These are phyloP conservation scores for Yamadazyma mexicana DNA, from an alignment of 1,139 yeast genomes.

Conservation along the genomic window DNA sequence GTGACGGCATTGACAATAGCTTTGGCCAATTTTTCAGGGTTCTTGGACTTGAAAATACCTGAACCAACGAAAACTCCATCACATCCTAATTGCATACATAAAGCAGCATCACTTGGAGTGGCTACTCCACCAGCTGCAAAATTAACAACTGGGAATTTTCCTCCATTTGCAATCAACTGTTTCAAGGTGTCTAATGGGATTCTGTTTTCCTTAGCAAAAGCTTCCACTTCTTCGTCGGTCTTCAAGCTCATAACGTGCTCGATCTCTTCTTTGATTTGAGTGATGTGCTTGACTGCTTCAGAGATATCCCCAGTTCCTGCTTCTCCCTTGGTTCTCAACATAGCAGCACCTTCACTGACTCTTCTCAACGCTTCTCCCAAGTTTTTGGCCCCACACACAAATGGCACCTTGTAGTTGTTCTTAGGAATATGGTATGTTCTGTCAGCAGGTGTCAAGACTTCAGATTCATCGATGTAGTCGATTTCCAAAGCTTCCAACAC, in stretches of 20 bases:
- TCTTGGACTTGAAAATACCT: constrained; percentile 76
- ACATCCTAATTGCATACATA: constrained; percentile 88
- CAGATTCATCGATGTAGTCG: constrained; percentile 85
- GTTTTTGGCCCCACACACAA: constrained; percentile 85
- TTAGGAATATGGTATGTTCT: constrained; percentile 66
- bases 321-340: constrained; percentile 87
- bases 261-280: constrained; percentile 59
- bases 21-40: constrained; percentile 74
- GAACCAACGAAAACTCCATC: constrained; percentile 93
- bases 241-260: constrained; percentile 41
- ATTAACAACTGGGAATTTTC: constrained; percentile 80
- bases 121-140: constrained; percentile 93
- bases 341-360: constrained; percentile 82
- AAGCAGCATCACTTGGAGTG: constrained; percentile 86
- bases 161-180: constrained; percentile 51
- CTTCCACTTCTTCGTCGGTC: constrained; percentile 46
- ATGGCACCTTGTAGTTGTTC: constrained; percentile 65
- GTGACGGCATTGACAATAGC: constrained; percentile 85
- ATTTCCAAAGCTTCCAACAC: constrained; percentile 70
- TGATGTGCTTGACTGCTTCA: constrained; percentile 80
- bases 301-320: constrained; percentile 90
- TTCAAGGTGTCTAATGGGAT: constrained; percentile 59
- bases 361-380: constrained; percentile 85
- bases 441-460: constrained; percentile 83
- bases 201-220: constrained; percentile 57